A percentile compares a stretch with the other conserved stretches of the same genome.
These are phyloP conservation scores for Backusella sp. DNA, from an alignment of 192 early-diverging fungal species.

Conservation along the genomic window DNA sequence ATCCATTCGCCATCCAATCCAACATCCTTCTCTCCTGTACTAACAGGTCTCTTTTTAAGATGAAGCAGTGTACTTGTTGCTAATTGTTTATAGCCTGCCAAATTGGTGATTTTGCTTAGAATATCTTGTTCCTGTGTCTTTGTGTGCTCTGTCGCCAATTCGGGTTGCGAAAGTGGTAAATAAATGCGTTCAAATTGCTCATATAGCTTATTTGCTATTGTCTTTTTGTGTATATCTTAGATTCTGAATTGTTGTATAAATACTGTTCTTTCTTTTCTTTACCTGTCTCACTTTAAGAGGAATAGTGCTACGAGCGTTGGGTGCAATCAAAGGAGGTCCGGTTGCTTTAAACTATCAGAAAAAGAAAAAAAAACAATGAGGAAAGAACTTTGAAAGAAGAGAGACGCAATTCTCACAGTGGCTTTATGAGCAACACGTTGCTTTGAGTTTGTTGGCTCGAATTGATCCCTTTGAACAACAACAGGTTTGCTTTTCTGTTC, in stretches of 20 bases:
- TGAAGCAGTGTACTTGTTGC: constrained; percentile 47
- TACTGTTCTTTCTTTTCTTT: background rate
- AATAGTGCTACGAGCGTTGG: constrained; percentile 37
- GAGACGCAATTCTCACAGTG: background rate
- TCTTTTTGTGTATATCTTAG: background rate
- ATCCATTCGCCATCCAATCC: constrained; percentile 66
- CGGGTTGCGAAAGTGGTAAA: constrained; percentile 24
- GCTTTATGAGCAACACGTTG: constrained; percentile 8
- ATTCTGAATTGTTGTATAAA: background rate
- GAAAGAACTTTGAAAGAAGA: background rate
- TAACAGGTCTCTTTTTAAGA: constrained; percentile 55
- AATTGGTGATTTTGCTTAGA: constrained; percentile 35
- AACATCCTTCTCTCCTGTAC: constrained; percentile 43
- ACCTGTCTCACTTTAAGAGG: constrained; percentile 45
- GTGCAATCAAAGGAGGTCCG: constrained; percentile 42
- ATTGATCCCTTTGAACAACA: constrained; percentile 8
- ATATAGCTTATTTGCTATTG: constrained; percentile 40
- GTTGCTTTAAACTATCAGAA: constrained; percentile 8
- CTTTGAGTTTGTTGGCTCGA: background rate
- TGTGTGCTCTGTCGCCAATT: constrained; percentile 54
- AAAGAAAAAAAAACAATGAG: background rate
- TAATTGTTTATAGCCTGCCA: constrained; percentile 45
- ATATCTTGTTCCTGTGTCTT: constrained; percentile 44
- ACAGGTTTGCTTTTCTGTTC: background rate
- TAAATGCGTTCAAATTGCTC: constrained; percentile 64